Evolutionary conservation across 2,329 filamentous ascomycete species (phyloP).

Genomic region (Aureobasidium sp.): DNA sequence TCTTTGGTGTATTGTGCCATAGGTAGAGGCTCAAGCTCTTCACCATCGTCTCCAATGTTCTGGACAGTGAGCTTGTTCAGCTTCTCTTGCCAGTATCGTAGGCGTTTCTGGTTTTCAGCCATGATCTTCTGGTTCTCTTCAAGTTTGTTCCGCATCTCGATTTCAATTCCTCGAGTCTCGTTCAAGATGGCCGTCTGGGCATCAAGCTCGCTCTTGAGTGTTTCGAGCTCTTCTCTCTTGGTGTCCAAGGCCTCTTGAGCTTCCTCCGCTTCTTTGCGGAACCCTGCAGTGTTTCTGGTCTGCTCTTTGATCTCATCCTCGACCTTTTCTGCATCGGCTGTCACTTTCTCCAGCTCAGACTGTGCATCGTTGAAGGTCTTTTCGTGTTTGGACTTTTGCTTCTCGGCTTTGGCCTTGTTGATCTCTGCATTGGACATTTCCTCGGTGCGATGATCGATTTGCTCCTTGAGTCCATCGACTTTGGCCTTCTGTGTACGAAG

Average conservation of each 20-base stretch:
- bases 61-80: constrained; percentile 75
- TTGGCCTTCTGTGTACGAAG: constrained; percentile 83
- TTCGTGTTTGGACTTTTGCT: constrained; percentile 78
- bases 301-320: constrained; percentile 74
- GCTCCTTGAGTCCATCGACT: constrained; percentile 81
- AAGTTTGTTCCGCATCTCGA: constrained; percentile 97
- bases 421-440: constrained; percentile 82
- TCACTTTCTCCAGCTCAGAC: constrained; percentile 68
- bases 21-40: constrained; percentile 50
- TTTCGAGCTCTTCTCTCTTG: constrained; percentile 73
- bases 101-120: constrained; percentile 74
- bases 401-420: constrained; percentile 85
- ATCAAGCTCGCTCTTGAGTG: constrained; percentile 78
- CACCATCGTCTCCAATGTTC: constrained; percentile 56
- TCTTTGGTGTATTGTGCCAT: constrained; percentile 74
- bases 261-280: constrained; percentile 68
- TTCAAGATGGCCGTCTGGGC: constrained; percentile 81
- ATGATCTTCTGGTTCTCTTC: constrained; percentile 92
- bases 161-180: constrained; percentile 79
- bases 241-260: constrained; percentile 68
- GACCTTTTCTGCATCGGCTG: constrained; percentile 67
- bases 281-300: constrained; percentile 64
- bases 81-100: constrained; percentile 85
- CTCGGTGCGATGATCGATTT: constrained; percentile 73
- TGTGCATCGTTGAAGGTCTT: constrained; percentile 73